Base-by-base conservation (phyloP, 1,139 yeast species). In the Suhomyces coccinellae region DNA sequence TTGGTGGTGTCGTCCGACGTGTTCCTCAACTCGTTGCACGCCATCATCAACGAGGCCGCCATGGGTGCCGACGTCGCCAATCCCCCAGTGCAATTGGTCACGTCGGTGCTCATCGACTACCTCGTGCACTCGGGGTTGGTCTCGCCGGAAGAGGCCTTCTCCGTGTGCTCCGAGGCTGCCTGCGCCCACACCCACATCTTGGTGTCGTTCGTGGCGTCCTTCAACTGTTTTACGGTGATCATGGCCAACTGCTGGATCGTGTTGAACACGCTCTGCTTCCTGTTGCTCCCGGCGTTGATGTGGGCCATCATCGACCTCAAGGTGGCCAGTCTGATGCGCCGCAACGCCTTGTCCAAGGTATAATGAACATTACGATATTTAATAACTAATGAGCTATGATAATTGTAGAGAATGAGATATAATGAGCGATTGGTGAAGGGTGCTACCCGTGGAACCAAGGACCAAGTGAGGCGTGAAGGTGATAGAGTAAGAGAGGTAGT, bases 221-320 rank as follows among this genome's bases (percentile, higher is more conserved):
- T 50, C 33, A 38, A 46, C 32, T 36, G 40, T 14, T 39, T 52
- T 32, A 40, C 47, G 33, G 35, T 36, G 15, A 48, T 24, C 7
- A 37, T 51, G n/a, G 41, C 47, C n/a, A 55, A 56, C 40, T 57
- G 65, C 43, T 57, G 63, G 53, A 44, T 55, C 14, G 59, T 63
- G 4, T 53, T 64, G 36, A 59, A 58, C 36, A 48, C 57, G 14
- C 55, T 57, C 29, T 55, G 66, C 27, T 65, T 65, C 43, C 58
- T 62, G 12, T 38, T 64, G 10, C 51, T 61, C 4, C 72, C 73
- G 12, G 50, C 62, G 33, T 43, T 62, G 17, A 49, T 63, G 15
- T 63, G 70, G 64, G 37, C 57, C 33, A 50, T 58, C 14, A 43
- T 61, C 17, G 64, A 57, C 40, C 37, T 55, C 37, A 59, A 52